Evolutionary conservation across 1,139 yeast genomes (phyloP).

Genomic region (Suhomyces bolitotheri): DNA sequence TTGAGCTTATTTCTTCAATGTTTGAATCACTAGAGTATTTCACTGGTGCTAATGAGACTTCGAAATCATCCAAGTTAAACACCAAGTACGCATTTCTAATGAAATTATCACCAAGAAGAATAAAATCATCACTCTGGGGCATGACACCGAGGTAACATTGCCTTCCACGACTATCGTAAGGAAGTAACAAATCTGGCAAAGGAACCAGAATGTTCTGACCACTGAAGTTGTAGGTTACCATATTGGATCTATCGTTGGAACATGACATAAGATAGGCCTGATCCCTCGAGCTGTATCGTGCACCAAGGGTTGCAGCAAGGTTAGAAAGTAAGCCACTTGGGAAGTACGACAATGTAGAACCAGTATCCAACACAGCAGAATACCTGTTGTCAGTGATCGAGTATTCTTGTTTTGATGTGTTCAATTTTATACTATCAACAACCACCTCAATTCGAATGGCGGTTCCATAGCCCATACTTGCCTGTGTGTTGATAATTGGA

Average conservation of each 20-base stretch:
- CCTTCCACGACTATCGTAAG: slow-evolving; percentile 5
- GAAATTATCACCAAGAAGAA: slow-evolving; percentile 69
- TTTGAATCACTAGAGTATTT: slow-evolving; percentile 37
- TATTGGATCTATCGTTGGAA: slow-evolving; percentile 17
- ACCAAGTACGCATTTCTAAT: slow-evolving; percentile 75
- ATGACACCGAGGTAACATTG: slow-evolving; percentile 34
- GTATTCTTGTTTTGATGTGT: slow-evolving; percentile 3
- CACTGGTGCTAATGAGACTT: slow-evolving; percentile 70
- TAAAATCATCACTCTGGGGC: slow-evolving; percentile 22
- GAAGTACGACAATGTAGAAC: slow-evolving; percentile 39
- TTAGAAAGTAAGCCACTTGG: slow-evolving; percentile 27
- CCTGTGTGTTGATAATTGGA: slow-evolving; percentile 28
- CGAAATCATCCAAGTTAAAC: slow-evolving; percentile 66
- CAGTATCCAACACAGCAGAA: slow-evolving; percentile 22
- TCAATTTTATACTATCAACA: slow-evolving; percentile 21
- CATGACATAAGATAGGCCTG: slow-evolving; percentile 36
- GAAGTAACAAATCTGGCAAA: slow-evolving; percentile 34
- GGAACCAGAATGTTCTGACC: slow-evolving; percentile 51
- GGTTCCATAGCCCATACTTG: slow-evolving; percentile 18
- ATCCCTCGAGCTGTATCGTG: slow-evolving; percentile 27
- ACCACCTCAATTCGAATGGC: slow-evolving; percentile 32
- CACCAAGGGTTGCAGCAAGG: slow-evolving; percentile 33
- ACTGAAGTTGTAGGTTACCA: slow-evolving; percentile 51
- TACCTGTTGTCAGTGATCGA: slow-evolving; percentile 14
- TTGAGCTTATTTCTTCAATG: slow-evolving; percentile 41